These are phyloP conservation scores for Pythium guiyangense DNA, from an alignment of 352 stramenopile species.

Conservation along the genomic window DNA sequence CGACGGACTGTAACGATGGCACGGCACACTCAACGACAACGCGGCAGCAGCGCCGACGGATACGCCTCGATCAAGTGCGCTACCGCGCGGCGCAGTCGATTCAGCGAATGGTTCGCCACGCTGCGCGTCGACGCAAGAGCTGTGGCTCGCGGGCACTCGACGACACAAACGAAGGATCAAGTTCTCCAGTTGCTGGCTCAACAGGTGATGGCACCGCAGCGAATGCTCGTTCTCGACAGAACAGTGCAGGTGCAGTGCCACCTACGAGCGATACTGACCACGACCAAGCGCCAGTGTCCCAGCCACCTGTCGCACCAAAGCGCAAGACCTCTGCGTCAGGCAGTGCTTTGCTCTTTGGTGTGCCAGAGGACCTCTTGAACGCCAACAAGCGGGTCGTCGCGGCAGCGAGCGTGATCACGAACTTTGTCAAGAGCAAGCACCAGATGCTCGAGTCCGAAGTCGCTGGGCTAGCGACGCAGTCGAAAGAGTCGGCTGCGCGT, in stretches of 20 bases:
- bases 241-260: neutral
- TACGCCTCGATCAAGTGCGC: slow-evolving; percentile 6
- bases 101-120: slow-evolving; percentile 17
- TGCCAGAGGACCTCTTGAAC: slow-evolving; percentile 18
- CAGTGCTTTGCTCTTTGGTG: slow-evolving; percentile 7
- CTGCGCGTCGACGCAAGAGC: neutral
- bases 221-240: neutral
- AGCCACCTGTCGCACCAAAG: neutral
- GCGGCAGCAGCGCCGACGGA: neutral
- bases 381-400: slow-evolving; percentile 23
- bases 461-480: slow-evolving; percentile 25
- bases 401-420: slow-evolving; percentile 26
- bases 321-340: slow-evolving; percentile 2
- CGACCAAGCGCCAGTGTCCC: no score
- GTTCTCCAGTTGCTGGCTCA: no score
- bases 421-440: slow-evolving; percentile 36
- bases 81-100: slow-evolving; percentile 10
- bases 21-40: neutral
- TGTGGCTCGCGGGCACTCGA: no score
- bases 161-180: no score
- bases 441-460: slow-evolving; percentile 36
- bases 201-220: no score
- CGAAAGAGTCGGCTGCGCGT: slow-evolving; percentile 31
- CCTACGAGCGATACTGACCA: neutral
- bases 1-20: slow-evolving; percentile 1